phyloP scores from a whole-genome alignment of 768 basidiomycete genomes.

The Trametes elegans region DNA sequence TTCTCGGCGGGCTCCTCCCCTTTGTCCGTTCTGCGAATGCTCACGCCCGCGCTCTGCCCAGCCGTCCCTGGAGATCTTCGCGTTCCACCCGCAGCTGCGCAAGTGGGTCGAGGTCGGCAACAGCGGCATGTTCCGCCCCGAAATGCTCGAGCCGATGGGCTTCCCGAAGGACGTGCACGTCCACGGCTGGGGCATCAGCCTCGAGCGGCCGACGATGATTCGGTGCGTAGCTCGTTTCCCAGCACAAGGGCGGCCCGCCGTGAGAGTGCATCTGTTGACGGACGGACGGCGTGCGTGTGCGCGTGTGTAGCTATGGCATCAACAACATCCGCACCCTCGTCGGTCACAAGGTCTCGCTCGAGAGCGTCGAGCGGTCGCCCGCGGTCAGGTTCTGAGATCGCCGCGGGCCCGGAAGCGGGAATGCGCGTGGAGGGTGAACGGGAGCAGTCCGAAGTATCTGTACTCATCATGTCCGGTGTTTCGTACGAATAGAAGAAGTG shows the following conservation, averaged over 20 bases:
- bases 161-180: constrained; percentile 95
- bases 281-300: background rate
- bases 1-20: constrained; percentile 9
- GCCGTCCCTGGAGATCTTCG: constrained; percentile 98
- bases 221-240: constrained; percentile 49
- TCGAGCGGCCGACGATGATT: constrained; percentile 99
- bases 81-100: constrained; percentile 91
- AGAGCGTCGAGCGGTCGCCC: constrained; percentile 82
- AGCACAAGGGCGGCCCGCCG: background rate
- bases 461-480: background rate
- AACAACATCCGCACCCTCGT: constrained; percentile 96
- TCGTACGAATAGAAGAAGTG: constrained; percentile 5
- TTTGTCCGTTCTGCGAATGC: background rate
- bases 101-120: constrained; percentile 99
- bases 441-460: constrained; percentile 2
- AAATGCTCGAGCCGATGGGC: constrained; percentile 99
- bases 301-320: constrained; percentile 76
- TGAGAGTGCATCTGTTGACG: background rate
- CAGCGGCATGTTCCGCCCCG: constrained; percentile 99
- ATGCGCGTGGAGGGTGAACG: background rate
- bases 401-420: background rate
- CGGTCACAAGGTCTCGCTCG: constrained; percentile 94
- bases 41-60: constrained; percentile 27
- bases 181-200: constrained; percentile 92
- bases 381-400: constrained; percentile 79